These are phyloP conservation scores for Craterostigma plantagineum DNA, from an alignment of 257 asterid genomes.

Conservation along the genomic window DNA sequence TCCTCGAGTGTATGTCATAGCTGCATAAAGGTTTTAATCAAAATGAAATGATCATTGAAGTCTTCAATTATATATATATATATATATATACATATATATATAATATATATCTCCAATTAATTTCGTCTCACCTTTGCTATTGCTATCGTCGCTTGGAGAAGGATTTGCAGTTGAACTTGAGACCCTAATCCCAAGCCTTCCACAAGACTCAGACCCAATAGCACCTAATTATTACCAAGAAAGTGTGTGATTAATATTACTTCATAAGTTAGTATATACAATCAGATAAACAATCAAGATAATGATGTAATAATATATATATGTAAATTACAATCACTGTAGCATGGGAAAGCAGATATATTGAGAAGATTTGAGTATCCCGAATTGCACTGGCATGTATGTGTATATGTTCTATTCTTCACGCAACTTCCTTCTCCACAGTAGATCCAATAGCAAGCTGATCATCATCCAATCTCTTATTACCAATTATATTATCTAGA, in stretches of 20 bases:
- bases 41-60: no score
- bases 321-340: conserved; percentile 32
- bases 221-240: conserved; percentile 29
- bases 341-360: conserved; percentile 50
- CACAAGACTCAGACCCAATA: conserved; percentile 36
- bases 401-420: conserved; percentile 22
- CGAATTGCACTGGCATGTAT: conserved; percentile 41
- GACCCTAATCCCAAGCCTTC: conserved; percentile 28
- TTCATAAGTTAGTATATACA: neutral
- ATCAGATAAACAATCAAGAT: neutral
- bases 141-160: conserved; percentile 7
- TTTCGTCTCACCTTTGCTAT: conserved; percentile 20
- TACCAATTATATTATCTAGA: neutral
- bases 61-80: no score
- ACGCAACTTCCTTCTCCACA: conserved; percentile 65
- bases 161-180: conserved; percentile 25
- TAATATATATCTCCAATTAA: no score
- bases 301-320: neutral
- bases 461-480: no score
- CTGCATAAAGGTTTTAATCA: no score
- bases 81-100: no score
- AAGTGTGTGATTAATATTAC: no score
- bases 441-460: conserved; percentile 70
- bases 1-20: no score
- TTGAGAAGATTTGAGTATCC: conserved; percentile 43